Evolutionary conservation across 179 eudicot genomes (phyloP).

Genomic region (Nepenthes alata): DNA sequence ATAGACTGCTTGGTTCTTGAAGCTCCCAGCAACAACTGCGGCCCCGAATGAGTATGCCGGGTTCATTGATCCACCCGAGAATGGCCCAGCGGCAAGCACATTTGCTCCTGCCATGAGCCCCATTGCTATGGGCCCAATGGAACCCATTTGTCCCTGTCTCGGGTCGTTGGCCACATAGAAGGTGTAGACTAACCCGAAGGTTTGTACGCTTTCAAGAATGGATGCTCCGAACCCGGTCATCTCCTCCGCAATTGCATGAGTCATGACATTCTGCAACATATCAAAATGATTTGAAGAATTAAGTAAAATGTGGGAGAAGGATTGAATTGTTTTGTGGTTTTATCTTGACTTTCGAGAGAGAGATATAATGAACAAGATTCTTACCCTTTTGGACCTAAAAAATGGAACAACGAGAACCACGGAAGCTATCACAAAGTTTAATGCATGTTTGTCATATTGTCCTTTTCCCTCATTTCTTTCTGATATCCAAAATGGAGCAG

Average conservation of each 20-base stretch:
- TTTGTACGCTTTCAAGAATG: slow-evolving; percentile 59
- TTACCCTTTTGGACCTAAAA: too few species aligned
- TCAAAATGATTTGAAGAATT: background rate
- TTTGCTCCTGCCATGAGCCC: slow-evolving; percentile 71
- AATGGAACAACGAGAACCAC: too few species aligned
- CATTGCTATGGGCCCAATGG: slow-evolving; percentile 56
- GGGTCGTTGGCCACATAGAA: slow-evolving; percentile 52
- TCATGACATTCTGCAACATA: slow-evolving; percentile 43
- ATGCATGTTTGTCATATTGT: too few species aligned
- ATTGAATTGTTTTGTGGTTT: background rate
- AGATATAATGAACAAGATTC: too few species aligned
- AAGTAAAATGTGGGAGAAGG: background rate
- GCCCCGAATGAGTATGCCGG: slow-evolving; percentile 76
- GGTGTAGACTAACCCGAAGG: slow-evolving; percentile 69
- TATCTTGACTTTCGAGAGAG: background rate
- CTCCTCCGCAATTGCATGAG: slow-evolving; percentile 42
- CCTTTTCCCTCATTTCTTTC: too few species aligned
- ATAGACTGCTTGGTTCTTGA: slow-evolving; percentile 80
- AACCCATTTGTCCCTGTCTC: slow-evolving; percentile 41
- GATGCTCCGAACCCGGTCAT: slow-evolving; percentile 96
- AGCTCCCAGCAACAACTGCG: slow-evolving; percentile 55
- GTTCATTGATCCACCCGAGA: slow-evolving; percentile 85
- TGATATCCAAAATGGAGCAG: too few species aligned
- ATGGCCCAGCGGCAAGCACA: slow-evolving; percentile 65
- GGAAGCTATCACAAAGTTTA: too few species aligned